These are phyloP conservation scores for Lobosporangium transversale DNA, from an alignment of 192 early-diverging fungal species.

Conservation along the genomic window DNA sequence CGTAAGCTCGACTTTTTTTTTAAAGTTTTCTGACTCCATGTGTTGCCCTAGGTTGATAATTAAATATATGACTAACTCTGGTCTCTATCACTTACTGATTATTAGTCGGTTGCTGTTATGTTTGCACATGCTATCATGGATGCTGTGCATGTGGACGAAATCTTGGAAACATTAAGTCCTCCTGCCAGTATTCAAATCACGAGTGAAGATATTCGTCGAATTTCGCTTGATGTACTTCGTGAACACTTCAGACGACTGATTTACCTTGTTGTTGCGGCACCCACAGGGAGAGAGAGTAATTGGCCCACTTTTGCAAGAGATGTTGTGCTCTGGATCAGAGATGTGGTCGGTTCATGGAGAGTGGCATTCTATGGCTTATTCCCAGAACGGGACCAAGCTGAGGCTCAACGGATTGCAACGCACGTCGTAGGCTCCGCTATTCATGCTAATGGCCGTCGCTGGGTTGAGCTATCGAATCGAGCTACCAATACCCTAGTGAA, in stretches of 20 bases:
- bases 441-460: constrained; percentile 43
- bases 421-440: constrained; percentile 50
- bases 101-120: constrained; percentile 46
- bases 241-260: constrained; percentile 49
- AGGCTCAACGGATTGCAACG: constrained; percentile 46
- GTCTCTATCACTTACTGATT: neutral
- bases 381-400: constrained; percentile 41
- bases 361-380: constrained; percentile 46
- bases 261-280: constrained; percentile 47
- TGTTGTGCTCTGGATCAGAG: constrained; percentile 52
- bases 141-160: constrained; percentile 45
- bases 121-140: constrained; percentile 49
- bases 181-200: constrained; percentile 33
- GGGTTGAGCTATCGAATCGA: constrained; percentile 47
- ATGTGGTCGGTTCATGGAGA: constrained; percentile 52
- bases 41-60: neutral
- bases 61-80: neutral
- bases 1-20: constrained; percentile 6
- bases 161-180: constrained; percentile 33
- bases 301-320: constrained; percentile 52
- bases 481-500: constrained; percentile 52
- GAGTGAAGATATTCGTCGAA: constrained; percentile 38
- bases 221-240: constrained; percentile 43
- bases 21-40: neutral
- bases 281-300: constrained; percentile 36